phyloP scores from a whole-genome alignment of 1,284 basidiomycete species.

The Stereum hirsutum region DNA sequence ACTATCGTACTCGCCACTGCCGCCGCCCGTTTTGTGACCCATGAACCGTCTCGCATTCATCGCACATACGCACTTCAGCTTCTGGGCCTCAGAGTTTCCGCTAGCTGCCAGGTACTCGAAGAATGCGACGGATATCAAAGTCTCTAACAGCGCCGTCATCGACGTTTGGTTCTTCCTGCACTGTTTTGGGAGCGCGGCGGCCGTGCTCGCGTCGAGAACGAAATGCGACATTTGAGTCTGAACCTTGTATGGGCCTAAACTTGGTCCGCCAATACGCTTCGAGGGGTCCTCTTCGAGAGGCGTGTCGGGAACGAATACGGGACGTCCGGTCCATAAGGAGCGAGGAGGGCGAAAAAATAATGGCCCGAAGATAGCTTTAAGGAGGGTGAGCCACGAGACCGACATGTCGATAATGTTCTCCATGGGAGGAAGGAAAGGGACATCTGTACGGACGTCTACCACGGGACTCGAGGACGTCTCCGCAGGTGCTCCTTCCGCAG shows the following conservation, averaged over 20 bases:
- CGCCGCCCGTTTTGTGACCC: too few relatives aligned
- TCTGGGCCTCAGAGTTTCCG: conserved; percentile 3
- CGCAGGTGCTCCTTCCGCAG: too few relatives aligned
- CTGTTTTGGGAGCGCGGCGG: not conserved
- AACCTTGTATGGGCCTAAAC: too few relatives aligned
- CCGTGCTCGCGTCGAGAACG: not conserved
- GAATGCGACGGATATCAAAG: conserved; percentile 2
- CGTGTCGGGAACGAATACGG: not conserved
- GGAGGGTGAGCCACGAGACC: conserved; percentile 1
- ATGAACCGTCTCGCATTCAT: conserved; percentile 7
- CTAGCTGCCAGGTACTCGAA: conserved; percentile 4
- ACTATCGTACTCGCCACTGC: not conserved
- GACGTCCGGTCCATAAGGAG: conserved; percentile 1
- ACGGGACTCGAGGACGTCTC: not conserved
- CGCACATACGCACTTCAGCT: not conserved
- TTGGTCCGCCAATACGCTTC: too few relatives aligned
- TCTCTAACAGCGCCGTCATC: conserved; percentile 2
- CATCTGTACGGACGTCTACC: not conserved
- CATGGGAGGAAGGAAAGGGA: conserved; percentile 3
- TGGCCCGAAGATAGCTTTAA: not conserved
- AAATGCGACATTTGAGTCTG: not conserved
- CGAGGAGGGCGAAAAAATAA: conserved; percentile 1
- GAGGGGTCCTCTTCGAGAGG: too few relatives aligned
- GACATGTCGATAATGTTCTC: conserved; percentile 2
- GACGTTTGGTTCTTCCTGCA: conserved; percentile 3